Percentiles rank a stretch among this genome's conserved stretches.
Evolutionary conservation across 371 early-diverging fungal genomes (phyloP).

Genomic region (Chytridium lagenaria): DNA sequence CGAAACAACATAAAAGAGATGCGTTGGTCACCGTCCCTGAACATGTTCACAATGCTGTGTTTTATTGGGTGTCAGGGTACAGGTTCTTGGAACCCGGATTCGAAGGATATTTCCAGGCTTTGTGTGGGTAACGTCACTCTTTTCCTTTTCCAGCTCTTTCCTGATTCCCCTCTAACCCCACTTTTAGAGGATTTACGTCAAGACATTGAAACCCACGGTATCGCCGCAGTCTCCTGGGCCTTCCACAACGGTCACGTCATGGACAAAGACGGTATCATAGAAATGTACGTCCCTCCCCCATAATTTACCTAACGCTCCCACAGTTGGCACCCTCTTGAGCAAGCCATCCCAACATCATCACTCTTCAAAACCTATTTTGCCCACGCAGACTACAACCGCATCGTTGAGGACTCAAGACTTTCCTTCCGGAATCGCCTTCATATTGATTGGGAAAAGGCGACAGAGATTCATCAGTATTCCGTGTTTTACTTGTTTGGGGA

Average conservation of each 20-base stretch:
- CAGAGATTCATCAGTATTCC: neutral
- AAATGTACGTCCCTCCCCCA: slow-evolving; percentile 18
- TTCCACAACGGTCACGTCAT: slow-evolving; percentile 31
- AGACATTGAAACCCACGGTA: slow-evolving; percentile 25
- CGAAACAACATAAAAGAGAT: slow-evolving; percentile 12
- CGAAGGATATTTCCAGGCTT: slow-evolving; percentile 28
- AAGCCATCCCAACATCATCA: neutral
- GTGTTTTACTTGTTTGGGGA: neutral
- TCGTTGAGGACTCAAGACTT: neutral
- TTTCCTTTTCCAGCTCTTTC: neutral
- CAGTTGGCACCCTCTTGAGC: slow-evolving; percentile 31
- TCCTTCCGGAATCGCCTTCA: neutral
- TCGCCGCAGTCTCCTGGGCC: slow-evolving; percentile 34
- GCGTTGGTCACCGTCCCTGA: slow-evolving; percentile 26
- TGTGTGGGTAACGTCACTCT: neutral
- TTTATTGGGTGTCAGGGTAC: slow-evolving; percentile 5
- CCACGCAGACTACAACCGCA: neutral
- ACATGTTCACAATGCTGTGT: slow-evolving; percentile 31
- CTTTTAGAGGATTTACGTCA: slow-evolving; percentile 10
- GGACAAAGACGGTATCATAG: slow-evolving; percentile 22
- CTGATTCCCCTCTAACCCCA: neutral
- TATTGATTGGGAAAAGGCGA: neutral
- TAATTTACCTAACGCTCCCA: neutral
- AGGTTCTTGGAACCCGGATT: slow-evolving; percentile 28
- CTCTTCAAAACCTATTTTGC: neutral